These are phyloP conservation scores for Ophiostoma populinum DNA, from an alignment of 2,329 filamentous ascomycete species.

Conservation along the genomic window DNA sequence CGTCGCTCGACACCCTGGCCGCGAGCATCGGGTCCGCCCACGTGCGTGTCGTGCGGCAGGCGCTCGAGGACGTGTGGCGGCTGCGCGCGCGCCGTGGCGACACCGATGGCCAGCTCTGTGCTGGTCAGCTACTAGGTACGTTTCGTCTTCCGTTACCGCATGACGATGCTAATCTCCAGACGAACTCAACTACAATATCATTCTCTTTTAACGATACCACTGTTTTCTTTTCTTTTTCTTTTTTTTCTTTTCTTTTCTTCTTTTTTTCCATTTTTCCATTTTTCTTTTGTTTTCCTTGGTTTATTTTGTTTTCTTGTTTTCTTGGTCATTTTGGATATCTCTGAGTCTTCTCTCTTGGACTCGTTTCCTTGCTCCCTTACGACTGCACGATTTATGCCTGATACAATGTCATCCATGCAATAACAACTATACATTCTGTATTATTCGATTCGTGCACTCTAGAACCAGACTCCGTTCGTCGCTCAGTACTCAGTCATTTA, in stretches of 20 bases:
- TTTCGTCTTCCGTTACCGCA: no score
- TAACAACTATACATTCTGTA: background rate
- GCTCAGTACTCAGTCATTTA: background rate
- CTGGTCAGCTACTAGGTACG: slow-evolving; percentile 1
- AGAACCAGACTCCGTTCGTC: background rate
- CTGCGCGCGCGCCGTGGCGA: slow-evolving; percentile 5
- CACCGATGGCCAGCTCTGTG: slow-evolving; percentile 2
- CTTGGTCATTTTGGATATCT: no score
- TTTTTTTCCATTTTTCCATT: background rate
- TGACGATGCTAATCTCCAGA: background rate
- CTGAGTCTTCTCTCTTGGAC: no score
- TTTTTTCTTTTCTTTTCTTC: background rate
- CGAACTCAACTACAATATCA: slow-evolving; percentile 6
- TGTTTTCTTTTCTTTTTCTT: background rate
- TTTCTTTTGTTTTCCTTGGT: background rate
- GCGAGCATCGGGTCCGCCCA: slow-evolving; percentile 6
- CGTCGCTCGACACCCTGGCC: slow-evolving; percentile 2
- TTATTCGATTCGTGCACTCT: no score
- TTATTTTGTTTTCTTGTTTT: background rate
- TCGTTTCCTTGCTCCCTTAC: no score
- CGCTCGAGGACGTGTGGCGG: slow-evolving; percentile 5
- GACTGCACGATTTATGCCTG: no score
- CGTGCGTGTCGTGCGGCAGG: slow-evolving; percentile 3
- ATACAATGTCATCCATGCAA: background rate
- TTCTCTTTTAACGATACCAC: slow-evolving; percentile 3